phyloP scores from a whole-genome alignment of 495 filamentous ascomycete species.

The Xylaria curta region DNA sequence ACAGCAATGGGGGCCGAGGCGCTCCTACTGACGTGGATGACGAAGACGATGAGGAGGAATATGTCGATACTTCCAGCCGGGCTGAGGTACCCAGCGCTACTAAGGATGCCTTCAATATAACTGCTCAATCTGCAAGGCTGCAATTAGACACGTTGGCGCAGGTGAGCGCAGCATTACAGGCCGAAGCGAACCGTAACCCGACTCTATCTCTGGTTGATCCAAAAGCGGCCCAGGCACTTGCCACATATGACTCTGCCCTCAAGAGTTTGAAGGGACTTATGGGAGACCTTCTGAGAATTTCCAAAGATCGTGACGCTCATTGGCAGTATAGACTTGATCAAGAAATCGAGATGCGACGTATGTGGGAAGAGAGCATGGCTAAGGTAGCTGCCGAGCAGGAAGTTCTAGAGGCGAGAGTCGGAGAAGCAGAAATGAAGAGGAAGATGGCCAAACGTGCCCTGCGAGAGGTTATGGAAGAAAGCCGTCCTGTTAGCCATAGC shows the following conservation, averaged over 20 bases:
- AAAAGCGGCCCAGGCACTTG: conserved; percentile 75
- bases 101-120: conserved; percentile 94
- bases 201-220: conserved; percentile 73
- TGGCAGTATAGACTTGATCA: conserved; percentile 95
- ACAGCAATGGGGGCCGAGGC: conserved; percentile 27
- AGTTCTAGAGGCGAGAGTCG: conserved; percentile 82
- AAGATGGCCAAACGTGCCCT: conserved; percentile 88
- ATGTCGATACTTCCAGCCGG: conserved; percentile 80
- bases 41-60: conserved; percentile 81
- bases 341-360: conserved; percentile 82
- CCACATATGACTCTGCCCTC: conserved; percentile 88
- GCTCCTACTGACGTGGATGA: conserved; percentile 47
- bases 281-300: conserved; percentile 88
- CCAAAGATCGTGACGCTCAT: conserved; percentile 89
- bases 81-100: conserved; percentile 72
- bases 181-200: conserved; percentile 73
- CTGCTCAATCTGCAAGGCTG: conserved; percentile 90
- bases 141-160: conserved; percentile 88
- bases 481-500: conserved; percentile 49
- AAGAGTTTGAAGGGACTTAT: conserved; percentile 84
- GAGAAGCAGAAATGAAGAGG: conserved; percentile 88
- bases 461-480: conserved; percentile 73
- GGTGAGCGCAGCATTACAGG: conserved; percentile 80
- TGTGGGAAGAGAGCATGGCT: conserved; percentile 99
- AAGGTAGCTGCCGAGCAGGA: conserved; percentile 92